Percentiles rank a stretch among this genome's conserved stretches.
Evolutionary conservation across 2,329 filamentous ascomycete genomes (phyloP).

Genomic region (Pleurostoma richardsiae): DNA sequence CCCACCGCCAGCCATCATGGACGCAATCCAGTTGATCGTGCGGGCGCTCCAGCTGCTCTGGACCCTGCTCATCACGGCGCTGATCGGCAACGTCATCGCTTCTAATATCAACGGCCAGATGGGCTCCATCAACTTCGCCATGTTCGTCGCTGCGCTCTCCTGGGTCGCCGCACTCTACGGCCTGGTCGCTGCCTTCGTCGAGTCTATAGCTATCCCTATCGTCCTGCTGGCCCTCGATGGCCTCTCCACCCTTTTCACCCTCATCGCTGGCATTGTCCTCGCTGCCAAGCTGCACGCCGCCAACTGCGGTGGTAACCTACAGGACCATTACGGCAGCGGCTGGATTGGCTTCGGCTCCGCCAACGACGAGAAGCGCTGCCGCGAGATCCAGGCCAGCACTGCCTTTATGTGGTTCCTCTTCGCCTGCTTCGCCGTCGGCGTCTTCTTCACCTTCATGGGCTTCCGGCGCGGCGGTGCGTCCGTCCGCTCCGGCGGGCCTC

Average conservation of each 20-base stretch:
- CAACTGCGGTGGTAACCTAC: constrained; percentile 55
- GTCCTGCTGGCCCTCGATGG: constrained; percentile 52
- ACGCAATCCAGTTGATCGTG: constrained; percentile 38
- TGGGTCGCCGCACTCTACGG: constrained; percentile 64
- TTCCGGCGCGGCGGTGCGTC: constrained; percentile 45
- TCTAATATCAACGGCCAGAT: constrained; percentile 36
- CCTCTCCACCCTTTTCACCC: constrained; percentile 60
- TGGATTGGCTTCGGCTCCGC: constrained; percentile 59
- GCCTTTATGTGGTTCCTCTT: constrained; percentile 80
- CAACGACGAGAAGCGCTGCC: constrained; percentile 61
- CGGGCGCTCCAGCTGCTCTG: constrained; percentile 46
- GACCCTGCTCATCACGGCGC: constrained; percentile 47
- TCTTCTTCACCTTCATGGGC: constrained; percentile 50
- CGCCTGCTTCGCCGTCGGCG: constrained; percentile 50
- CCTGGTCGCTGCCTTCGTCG: constrained; percentile 49
- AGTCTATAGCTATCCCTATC: constrained; percentile 45
- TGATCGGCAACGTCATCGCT: constrained; percentile 55
- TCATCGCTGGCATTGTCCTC: constrained; percentile 66
- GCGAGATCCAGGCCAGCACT: constrained; percentile 67
- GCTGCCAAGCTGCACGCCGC: constrained; percentile 64
- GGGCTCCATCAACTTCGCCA: constrained; percentile 56
- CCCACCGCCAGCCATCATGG: constrained; percentile 17
- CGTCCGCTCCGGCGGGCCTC: constrained; percentile 36
- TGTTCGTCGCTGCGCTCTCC: constrained; percentile 64
- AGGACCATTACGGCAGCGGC: constrained; percentile 29